phyloP scores from a whole-genome alignment of 169 alveolate species.

The Plasmodium falciparum region DNA sequence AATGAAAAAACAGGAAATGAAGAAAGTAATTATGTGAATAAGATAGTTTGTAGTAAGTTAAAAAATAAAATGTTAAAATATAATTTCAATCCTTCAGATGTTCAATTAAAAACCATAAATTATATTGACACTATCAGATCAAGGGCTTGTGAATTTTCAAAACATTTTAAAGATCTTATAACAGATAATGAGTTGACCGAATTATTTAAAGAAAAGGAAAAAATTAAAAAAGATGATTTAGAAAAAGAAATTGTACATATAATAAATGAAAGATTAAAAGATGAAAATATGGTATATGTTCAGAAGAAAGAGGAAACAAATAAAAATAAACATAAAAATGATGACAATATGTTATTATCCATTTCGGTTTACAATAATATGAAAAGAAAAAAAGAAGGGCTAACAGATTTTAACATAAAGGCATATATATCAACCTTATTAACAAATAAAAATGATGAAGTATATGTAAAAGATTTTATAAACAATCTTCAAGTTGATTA shows the following conservation, averaged over 20 bases:
- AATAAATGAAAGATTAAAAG: constrained; percentile 6
- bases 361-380: no score
- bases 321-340: not conserved
- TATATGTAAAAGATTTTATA: constrained; percentile 42
- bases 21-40: constrained; percentile 38
- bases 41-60: constrained; percentile 51
- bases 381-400: constrained; percentile 21
- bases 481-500: constrained; percentile 39
- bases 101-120: constrained; percentile 49
- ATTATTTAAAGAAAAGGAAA: constrained; percentile 55
- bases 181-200: constrained; percentile 35
- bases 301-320: not conserved
- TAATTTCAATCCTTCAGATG: constrained; percentile 59
- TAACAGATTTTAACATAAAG: constrained; percentile 61
- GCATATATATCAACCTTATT: constrained; percentile 64
- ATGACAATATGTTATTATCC: not conserved
- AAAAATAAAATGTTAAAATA: constrained; percentile 64
- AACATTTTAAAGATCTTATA: constrained; percentile 47
- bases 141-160: constrained; percentile 65
- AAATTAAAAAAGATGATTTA: constrained; percentile 44
- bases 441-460: constrained; percentile 50
- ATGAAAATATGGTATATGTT: not conserved
- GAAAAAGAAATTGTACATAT: constrained; percentile 38
- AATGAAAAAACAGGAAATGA: constrained; percentile 48
- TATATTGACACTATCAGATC: constrained; percentile 55